A percentile compares a stretch with the other conserved stretches of the same genome.
Conservation (phyloP, 148 eudicot species). For the Fagopyrum homotropicum region DNA sequence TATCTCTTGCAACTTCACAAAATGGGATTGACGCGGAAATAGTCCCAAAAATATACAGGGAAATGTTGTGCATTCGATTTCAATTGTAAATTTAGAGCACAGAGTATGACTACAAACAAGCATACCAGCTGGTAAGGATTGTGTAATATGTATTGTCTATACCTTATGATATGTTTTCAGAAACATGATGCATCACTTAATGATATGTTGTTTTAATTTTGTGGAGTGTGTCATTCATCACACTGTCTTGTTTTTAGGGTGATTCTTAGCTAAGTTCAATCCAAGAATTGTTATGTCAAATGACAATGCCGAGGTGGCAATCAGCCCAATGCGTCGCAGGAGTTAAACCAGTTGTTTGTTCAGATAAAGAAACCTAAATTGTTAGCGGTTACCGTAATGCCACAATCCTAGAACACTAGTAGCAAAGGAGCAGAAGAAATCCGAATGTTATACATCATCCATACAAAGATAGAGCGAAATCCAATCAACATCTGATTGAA, state of each 20-base stretch:
- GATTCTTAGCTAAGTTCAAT: neutral
- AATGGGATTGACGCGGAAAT: neutral
- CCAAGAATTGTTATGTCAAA: neutral
- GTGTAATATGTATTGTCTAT: neutral
- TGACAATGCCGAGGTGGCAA: neutral
- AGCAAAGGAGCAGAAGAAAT: neutral
- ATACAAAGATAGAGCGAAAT: neutral
- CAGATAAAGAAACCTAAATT: neutral
- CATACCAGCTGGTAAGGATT: neutral
- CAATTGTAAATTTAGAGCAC: neutral
- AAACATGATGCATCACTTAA: neutral
- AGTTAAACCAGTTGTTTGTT: neutral
- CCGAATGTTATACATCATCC: neutral
- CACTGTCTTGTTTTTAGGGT: neutral
- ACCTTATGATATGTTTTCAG: neutral
- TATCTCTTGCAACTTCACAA: neutral
- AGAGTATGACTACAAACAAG: neutral
- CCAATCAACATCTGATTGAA: slow-evolving; percentile 1
- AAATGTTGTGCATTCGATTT: neutral
- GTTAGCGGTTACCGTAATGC: neutral
- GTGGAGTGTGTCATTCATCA: neutral
- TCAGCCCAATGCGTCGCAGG: neutral
- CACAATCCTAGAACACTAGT: neutral
- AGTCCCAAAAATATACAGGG: neutral
- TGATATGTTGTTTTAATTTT: neutral